Percentiles rank a stretch among this genome's conserved stretches.
phyloP scores from a whole-genome alignment of 148 eudicot species.

The Chenopodium suecicum region DNA sequence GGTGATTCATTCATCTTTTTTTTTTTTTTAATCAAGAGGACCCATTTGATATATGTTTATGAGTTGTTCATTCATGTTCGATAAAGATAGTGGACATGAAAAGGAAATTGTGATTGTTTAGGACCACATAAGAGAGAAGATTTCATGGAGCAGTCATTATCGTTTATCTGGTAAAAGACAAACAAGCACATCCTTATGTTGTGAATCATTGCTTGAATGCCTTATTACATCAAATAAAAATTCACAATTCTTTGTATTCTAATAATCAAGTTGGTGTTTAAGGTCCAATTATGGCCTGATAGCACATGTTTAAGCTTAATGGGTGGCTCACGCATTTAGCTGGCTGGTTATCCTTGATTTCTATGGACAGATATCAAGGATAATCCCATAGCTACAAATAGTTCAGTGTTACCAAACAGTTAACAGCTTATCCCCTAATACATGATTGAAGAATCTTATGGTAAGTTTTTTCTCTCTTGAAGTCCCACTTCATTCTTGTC shows the following conservation, averaged over 20 bases:
- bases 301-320: neutral
- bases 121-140: slow-evolving; percentile 17
- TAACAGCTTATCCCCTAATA: neutral
- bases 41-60: neutral
- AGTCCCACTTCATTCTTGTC: no score
- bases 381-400: neutral
- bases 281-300: neutral
- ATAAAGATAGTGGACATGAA: neutral
- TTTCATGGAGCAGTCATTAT: slow-evolving; percentile 3
- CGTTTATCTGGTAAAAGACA: slow-evolving; percentile 11
- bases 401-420: neutral
- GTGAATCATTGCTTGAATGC: slow-evolving; percentile 4
- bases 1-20: neutral
- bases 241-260: neutral
- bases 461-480: no score
- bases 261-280: no score
- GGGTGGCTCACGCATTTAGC: neutral
- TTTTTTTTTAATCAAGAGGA: neutral
- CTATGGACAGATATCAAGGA: neutral
- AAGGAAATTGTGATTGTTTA: slow-evolving; percentile 8
- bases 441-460: no score
- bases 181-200: neutral
- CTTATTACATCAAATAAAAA: neutral
- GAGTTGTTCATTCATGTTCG: neutral
- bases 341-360: neutral